Evolutionary conservation across 768 basidiomycete species (phyloP).

Genomic region (Calocybe indica): DNA sequence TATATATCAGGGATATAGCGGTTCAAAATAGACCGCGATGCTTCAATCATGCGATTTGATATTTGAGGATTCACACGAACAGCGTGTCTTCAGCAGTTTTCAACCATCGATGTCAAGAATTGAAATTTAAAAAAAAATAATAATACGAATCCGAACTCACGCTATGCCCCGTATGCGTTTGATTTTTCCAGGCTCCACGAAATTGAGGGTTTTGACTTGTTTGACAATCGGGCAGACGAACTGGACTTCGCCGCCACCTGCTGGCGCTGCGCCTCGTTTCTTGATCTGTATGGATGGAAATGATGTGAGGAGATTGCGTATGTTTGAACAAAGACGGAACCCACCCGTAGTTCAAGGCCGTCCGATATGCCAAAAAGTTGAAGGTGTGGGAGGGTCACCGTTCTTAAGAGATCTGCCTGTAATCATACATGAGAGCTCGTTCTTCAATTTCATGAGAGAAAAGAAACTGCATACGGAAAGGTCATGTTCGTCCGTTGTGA

Average conservation of each 20-base stretch:
- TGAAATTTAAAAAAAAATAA: neutral
- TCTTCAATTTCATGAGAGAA: neutral
- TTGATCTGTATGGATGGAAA: conserved; percentile 56
- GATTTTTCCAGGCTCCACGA: conserved; percentile 86
- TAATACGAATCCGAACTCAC: conserved; percentile 40
- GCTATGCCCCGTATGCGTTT: conserved; percentile 94
- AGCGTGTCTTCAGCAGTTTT: conserved; percentile 59
- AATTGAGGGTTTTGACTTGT: conserved; percentile 88
- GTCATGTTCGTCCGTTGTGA: conserved; percentile 90
- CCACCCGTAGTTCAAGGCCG: conserved; percentile 81
- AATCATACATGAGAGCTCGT: conserved; percentile 3
- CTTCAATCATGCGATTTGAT: conserved; percentile 96
- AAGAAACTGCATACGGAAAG: conserved; percentile 57
- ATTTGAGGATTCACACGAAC: conserved; percentile 97
- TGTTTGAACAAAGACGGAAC: conserved; percentile 13
- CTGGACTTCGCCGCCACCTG: conserved; percentile 90
- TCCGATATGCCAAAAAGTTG: conserved; percentile 88
- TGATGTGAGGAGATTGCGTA: neutral
- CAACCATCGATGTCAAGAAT: conserved; percentile 1
- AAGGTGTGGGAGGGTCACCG: conserved; percentile 85
- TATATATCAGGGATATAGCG: conserved; percentile 98
- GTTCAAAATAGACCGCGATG: conserved; percentile 87
- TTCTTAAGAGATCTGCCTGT: conserved; percentile 84
- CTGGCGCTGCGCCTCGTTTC: conserved; percentile 87
- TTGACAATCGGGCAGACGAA: conserved; percentile 92